phyloP scores from a whole-genome alignment of 345 rosid species.

The Limnanthes douglasii region DNA sequence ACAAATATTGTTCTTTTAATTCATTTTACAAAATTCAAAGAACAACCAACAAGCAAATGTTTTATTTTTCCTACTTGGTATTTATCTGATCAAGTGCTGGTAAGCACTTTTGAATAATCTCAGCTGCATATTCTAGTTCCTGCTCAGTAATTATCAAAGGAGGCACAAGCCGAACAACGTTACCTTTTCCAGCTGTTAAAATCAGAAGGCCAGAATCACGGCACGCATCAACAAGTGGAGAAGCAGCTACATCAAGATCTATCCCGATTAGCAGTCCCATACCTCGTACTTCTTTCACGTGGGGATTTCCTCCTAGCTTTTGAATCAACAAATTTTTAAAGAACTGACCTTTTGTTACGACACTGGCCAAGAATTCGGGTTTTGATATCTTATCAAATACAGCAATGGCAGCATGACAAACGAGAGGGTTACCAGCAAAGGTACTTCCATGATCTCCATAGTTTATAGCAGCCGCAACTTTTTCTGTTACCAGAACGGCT shows the following conservation, averaged over 20 bases:
- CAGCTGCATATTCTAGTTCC: slow-evolving; percentile 53
- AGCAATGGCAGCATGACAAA: slow-evolving; percentile 49
- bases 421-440: slow-evolving; percentile 74
- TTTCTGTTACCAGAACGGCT: slow-evolving; percentile 62
- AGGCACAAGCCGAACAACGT: slow-evolving; percentile 76
- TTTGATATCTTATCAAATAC: slow-evolving; percentile 62
- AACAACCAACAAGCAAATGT: too few relatives aligned
- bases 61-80: background rate
- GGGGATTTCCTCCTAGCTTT: slow-evolving; percentile 49
- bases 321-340: slow-evolving; percentile 37
- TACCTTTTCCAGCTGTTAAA: slow-evolving; percentile 76
- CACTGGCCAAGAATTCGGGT: slow-evolving; percentile 60
- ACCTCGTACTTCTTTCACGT: slow-evolving; percentile 81
- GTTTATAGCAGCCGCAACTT: slow-evolving; percentile 50
- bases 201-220: slow-evolving; percentile 55
- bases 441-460: slow-evolving; percentile 91
- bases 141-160: slow-evolving; percentile 69
- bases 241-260: slow-evolving; percentile 55
- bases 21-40: too few relatives aligned
- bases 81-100: slow-evolving; percentile 10
- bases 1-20: too few relatives aligned
- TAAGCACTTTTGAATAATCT: slow-evolving; percentile 23
- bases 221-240: slow-evolving; percentile 55
- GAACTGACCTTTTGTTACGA: slow-evolving; percentile 45
- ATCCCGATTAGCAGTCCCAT: slow-evolving; percentile 69